Evolutionary conservation across 106 monocot species (phyloP).

Genomic region (Allium cepa): DNA sequence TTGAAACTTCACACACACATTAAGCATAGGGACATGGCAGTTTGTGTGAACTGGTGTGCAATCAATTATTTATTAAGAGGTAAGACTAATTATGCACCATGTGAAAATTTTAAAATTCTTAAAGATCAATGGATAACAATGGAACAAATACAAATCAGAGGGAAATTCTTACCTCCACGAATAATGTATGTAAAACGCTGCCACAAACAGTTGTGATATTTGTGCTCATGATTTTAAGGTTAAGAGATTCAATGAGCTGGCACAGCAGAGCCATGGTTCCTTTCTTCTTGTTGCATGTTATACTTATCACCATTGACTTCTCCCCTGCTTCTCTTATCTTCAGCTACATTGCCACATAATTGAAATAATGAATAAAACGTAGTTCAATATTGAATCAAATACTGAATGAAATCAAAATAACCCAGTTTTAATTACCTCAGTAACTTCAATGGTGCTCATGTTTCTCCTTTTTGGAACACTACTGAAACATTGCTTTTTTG

Average conservation of each 20-base stretch:
- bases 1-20: no score
- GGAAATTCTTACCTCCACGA: constrained; percentile 56
- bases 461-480: not conserved
- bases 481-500: not conserved
- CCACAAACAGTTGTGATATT: constrained; percentile 67
- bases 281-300: constrained; percentile 61
- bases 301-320: constrained; percentile 31
- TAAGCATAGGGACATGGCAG: not conserved
- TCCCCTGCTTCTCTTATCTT: constrained; percentile 44
- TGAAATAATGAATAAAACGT: no score
- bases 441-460: not conserved
- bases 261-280: constrained; percentile 49
- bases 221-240: constrained; percentile 52
- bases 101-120: not conserved
- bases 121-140: not conserved
- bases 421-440: constrained; percentile 1
- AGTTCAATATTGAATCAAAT: not conserved
- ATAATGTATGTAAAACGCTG: constrained; percentile 60
- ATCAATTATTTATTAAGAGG: not conserved
- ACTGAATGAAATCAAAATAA: not conserved
- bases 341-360: constrained; percentile 24
- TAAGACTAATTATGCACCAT: not conserved
- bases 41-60: not conserved
- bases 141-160: not conserved
- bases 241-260: constrained; percentile 47